A percentile compares a stretch with the other conserved stretches of the same genome.
Evolutionary conservation across 108 stramenopile genomes (phyloP).

Genomic region (Mediolabrus comicus): DNA sequence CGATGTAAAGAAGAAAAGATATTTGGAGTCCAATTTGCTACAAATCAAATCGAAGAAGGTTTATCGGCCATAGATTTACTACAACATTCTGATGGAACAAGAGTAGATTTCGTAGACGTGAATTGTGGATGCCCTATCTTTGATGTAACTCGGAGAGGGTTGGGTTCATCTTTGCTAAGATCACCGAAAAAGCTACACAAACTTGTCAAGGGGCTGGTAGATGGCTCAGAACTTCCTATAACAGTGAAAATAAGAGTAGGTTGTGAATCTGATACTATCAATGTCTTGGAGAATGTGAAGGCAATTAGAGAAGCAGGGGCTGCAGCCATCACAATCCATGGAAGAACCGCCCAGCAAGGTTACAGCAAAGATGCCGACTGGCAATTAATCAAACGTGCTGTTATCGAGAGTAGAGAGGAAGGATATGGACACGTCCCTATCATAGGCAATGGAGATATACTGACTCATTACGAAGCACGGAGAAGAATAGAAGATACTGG

Average conservation of each 20-base stretch:
- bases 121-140: conserved; percentile 59
- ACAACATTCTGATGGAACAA: conserved; percentile 12
- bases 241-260: conserved; percentile 51
- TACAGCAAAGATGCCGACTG: conserved; percentile 44
- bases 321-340: conserved; percentile 46
- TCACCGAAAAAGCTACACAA: conserved; percentile 37
- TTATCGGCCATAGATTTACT: conserved; percentile 15
- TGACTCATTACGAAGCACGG: conserved; percentile 43
- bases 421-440: conserved; percentile 28
- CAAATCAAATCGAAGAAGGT: conserved; percentile 46
- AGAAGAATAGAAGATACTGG: conserved; percentile 35
- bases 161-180: conserved; percentile 41
- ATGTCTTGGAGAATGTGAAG: conserved; percentile 22
- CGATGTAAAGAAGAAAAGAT: conserved; percentile 16
- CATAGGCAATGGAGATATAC: conserved; percentile 54
- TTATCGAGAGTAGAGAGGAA: conserved; percentile 7
- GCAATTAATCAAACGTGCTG: conserved; percentile 37
- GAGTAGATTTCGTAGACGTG: conserved; percentile 38
- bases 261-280: conserved; percentile 17
- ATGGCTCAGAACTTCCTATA: conserved; percentile 30
- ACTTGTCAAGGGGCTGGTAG: conserved; percentile 40
- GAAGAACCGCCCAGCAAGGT: conserved; percentile 45
- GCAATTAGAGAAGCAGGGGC: conserved; percentile 39
- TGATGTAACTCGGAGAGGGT: conserved; percentile 48
- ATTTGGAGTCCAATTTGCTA: conserved; percentile 52